A percentile compares a stretch with the other conserved stretches of the same genome.
These are phyloP conservation scores for Drosera spatulata DNA, from an alignment of 179 eudicot species.

Conservation along the genomic window DNA sequence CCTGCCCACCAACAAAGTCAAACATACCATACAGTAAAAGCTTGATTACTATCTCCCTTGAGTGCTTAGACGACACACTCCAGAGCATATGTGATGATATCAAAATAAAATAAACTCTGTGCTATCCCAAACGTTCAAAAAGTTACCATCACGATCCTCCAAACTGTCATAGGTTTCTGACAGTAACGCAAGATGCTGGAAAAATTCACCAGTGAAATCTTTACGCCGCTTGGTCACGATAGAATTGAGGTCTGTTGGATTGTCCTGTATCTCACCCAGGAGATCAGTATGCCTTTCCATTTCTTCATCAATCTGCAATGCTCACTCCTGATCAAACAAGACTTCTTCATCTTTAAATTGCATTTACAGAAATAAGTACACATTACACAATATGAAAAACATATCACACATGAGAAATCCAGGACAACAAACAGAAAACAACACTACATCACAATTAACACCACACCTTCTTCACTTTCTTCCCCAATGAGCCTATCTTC, in stretches of 20 bases:
- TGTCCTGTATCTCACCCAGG: conserved; percentile 64
- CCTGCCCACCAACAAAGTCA: conserved; percentile 32
- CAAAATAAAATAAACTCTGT: no score
- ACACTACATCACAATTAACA: not conserved
- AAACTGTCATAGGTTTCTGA: conserved; percentile 60
- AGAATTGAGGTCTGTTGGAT: conserved; percentile 71
- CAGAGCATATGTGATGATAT: no score
- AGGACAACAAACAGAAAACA: not conserved
- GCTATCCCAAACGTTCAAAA: no score
- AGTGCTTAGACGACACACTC: no score
- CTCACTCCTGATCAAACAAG: conserved; percentile 15
- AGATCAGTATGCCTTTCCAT: conserved; percentile 76
- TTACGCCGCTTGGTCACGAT: conserved; percentile 75
- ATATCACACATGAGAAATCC: not conserved
- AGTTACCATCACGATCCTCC: conserved; percentile 89
- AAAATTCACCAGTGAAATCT: conserved; percentile 70
- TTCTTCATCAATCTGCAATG: conserved; percentile 88
- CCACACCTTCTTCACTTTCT: conserved; percentile 71
- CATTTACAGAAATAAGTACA: no score
- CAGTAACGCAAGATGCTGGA: conserved; percentile 61
- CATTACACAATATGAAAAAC: no score
- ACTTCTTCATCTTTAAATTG: no score
- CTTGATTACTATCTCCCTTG: no score
- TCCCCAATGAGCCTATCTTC: conserved; percentile 31
- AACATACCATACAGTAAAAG: not conserved